Conservation (phyloP, 1,139 yeast genomes). For the Eremothecium gossypii region DNA sequence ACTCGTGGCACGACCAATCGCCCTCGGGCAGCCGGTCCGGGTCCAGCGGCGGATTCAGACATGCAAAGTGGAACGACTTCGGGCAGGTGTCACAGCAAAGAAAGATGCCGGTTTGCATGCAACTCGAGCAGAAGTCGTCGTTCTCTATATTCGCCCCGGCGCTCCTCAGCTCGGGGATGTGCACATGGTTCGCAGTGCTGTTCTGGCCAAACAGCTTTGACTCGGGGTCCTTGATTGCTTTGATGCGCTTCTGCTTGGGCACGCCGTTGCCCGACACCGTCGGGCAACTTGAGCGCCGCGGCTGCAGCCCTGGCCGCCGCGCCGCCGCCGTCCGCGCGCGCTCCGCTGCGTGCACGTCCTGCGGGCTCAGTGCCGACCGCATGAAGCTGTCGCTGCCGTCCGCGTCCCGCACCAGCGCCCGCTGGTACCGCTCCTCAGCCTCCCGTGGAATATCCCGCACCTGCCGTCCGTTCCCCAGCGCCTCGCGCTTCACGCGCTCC, state of each 20-base stretch:
- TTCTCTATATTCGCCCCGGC: slow-evolving; percentile 36
- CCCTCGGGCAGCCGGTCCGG: slow-evolving; percentile 71
- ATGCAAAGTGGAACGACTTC: slow-evolving; percentile 79
- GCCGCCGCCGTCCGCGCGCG: not conserved
- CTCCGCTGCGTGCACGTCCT: slow-evolving; percentile 1
- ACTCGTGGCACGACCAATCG: slow-evolving; percentile 82
- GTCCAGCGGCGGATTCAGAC: slow-evolving; percentile 85
- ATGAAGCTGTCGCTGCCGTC: slow-evolving; percentile 1
- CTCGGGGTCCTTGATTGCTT: slow-evolving; percentile 19
- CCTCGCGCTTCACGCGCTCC: slow-evolving; percentile 25
- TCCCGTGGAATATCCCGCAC: slow-evolving; percentile 5
- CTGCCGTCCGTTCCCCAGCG: slow-evolving; percentile 24
- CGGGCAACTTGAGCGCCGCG: not conserved
- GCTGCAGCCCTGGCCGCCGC: not conserved
- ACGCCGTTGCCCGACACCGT: not conserved
- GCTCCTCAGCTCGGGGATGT: slow-evolving; percentile 13
- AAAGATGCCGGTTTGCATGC: slow-evolving; percentile 83
- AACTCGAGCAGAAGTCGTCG: slow-evolving; percentile 81
- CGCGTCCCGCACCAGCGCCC: not conserved
- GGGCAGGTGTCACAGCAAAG: slow-evolving; percentile 94
- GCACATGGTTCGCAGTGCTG: slow-evolving; percentile 13
- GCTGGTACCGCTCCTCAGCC: not conserved
- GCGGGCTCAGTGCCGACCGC: not conserved
- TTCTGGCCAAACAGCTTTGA: slow-evolving; percentile 24
- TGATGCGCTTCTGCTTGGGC: slow-evolving; percentile 11